Base-by-base conservation (phyloP, 768 basidiomycete genomes). In the Tephrocybe sp. region DNA sequence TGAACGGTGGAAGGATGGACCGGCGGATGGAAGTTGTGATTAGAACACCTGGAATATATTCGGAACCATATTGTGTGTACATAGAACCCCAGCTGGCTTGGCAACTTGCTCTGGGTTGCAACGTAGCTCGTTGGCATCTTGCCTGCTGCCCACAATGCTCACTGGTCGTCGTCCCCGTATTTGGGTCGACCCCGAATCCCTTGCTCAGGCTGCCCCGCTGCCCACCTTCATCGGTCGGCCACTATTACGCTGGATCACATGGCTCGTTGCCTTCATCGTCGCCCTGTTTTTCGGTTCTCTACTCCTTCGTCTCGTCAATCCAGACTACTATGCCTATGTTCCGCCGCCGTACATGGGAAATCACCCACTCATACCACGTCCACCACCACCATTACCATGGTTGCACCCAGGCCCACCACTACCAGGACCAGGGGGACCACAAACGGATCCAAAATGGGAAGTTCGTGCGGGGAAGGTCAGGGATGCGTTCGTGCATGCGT, bases 1-100 rank as follows among this genome's bases (percentile, higher is more conserved):
- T 56, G 87, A 92, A 73, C 74, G 95, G 60, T 98, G 96, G 96
- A 89, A 78, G 72, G 91, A 95, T 65, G 96, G 94, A 1, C 89
- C 91, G 19, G 58, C 66, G 4, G 92, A 98, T 67, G 93, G 92
- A 15, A 83, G 87, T 37, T 98, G 95, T 64, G 92, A 95, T 75
- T 94, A 63, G 49, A 13, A 26, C 8, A n/a, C n/a, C n/a, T n/a
- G n/a, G n/a, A n/a, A n/a, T n/a, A n/a, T n/a, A n/a, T n/a, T n/a
- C n/a, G n/a, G n/a, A n/a, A n/a, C n/a, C n/a, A n/a, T n/a, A n/a
- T n/a, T n/a, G n/a, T n/a, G n/a, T n/a, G n/a, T n/a, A n/a, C n/a
- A 34, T 21, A 31, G 30, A 24, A 41, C 28, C 25, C 15, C 30
- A 26, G 25, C 19, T 37, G 18, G 5, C 36, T 37, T 37, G 36